These are phyloP conservation scores for Aspergillus japonicus DNA, from an alignment of 2,329 filamentous ascomycete species.

Conservation along the genomic window DNA sequence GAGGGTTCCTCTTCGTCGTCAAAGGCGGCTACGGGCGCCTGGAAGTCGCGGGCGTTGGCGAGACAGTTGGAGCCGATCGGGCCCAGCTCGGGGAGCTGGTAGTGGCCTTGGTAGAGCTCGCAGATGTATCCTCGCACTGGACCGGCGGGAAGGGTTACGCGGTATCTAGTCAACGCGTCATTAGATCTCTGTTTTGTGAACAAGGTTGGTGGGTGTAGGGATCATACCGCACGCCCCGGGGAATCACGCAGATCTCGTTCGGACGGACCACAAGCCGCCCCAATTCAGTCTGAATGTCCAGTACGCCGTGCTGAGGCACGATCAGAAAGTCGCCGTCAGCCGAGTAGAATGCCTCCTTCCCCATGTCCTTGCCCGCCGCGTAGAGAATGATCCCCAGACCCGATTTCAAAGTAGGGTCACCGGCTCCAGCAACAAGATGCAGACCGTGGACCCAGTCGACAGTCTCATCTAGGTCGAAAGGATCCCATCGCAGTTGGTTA, in stretches of 20 bases:
- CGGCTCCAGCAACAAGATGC: slow-evolving; percentile 73
- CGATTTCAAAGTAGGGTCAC: slow-evolving; percentile 74
- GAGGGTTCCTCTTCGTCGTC: slow-evolving; percentile 55
- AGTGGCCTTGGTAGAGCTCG: slow-evolving; percentile 72
- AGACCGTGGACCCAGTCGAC: slow-evolving; percentile 69
- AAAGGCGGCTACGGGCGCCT: slow-evolving; percentile 68
- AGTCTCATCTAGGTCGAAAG: slow-evolving; percentile 68
- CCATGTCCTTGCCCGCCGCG: slow-evolving; percentile 75
- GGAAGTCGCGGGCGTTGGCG: slow-evolving; percentile 75
- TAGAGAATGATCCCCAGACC: slow-evolving; percentile 81
- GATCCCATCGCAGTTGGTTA: slow-evolving; percentile 78
- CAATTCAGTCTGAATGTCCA: slow-evolving; percentile 76
- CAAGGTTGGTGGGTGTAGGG: neutral
- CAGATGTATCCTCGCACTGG: slow-evolving; percentile 71
- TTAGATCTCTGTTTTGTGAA: neutral
- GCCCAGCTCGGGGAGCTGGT: slow-evolving; percentile 68
- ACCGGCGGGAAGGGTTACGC: slow-evolving; percentile 63
- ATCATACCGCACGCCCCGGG: slow-evolving; percentile 62
- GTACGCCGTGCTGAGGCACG: slow-evolving; percentile 69
- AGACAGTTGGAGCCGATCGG: slow-evolving; percentile 72
- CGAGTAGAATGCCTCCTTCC: slow-evolving; percentile 76
- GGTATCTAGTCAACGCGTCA: slow-evolving; percentile 51
- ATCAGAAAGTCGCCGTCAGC: slow-evolving; percentile 78
- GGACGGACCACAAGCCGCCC: slow-evolving; percentile 72
- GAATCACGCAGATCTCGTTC: slow-evolving; percentile 75